Evolutionary conservation across 768 basidiomycete species (phyloP).

Genomic region (Epithele typhae): DNA sequence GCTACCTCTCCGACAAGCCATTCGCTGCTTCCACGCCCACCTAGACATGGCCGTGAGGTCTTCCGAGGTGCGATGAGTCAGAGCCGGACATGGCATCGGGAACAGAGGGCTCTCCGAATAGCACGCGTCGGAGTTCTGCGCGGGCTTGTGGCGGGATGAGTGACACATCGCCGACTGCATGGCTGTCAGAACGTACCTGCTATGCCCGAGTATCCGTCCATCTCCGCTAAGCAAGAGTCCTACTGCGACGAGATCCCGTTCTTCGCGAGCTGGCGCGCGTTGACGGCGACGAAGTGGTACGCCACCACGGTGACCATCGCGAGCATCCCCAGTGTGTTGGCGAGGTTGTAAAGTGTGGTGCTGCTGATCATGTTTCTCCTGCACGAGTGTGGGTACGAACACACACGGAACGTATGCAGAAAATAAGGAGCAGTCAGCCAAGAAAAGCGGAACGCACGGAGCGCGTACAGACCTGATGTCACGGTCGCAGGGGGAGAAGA

Average conservation of each 20-base stretch:
- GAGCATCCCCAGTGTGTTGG: constrained; percentile 76
- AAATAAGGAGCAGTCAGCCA: not conserved
- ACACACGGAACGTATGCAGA: not conserved
- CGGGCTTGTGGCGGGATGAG: not conserved
- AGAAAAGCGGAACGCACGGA: not conserved
- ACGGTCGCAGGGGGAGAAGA: constrained; percentile 13
- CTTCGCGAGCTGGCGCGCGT: constrained; percentile 45
- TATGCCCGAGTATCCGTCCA: not conserved
- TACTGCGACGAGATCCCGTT: not conserved
- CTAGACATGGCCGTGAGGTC: no score
- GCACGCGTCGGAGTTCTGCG: no score
- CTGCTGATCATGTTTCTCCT: constrained; percentile 66
- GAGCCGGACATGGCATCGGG: no score
- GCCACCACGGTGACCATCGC: constrained; percentile 86
- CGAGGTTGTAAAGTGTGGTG: constrained; percentile 73
- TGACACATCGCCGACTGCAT: not conserved
- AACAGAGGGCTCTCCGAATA: no score
- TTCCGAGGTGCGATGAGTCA: no score
- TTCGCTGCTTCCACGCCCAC: no score
- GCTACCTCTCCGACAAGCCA: no score
- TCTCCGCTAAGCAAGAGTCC: not conserved
- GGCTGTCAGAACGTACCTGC: not conserved
- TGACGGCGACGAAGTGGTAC: constrained; percentile 90
- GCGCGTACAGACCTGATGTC: constrained; percentile 12
- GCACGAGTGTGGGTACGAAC: not conserved